These are phyloP conservation scores for Mycena galericulata DNA, from an alignment of 768 basidiomycete species.

Conservation along the genomic window DNA sequence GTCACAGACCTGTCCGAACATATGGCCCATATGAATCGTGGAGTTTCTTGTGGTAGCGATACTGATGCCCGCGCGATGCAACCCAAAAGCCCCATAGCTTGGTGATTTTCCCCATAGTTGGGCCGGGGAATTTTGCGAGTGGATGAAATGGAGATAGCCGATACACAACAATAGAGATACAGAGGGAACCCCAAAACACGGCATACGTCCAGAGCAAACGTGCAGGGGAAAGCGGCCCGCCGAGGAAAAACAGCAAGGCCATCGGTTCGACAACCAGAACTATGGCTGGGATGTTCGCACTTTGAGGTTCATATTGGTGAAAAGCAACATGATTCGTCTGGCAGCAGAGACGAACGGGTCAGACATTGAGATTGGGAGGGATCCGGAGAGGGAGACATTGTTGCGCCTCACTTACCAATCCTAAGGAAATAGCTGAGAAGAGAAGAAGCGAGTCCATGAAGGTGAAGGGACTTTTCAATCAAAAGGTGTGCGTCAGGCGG, in stretches of 20 bases:
- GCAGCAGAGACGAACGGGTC: neutral
- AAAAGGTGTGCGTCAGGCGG: too few relatives aligned
- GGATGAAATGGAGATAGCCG: slow-evolving; percentile 68
- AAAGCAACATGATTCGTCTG: slow-evolving; percentile 25
- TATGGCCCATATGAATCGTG: slow-evolving; percentile 68
- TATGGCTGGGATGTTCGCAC: slow-evolving; percentile 16
- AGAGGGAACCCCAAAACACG: slow-evolving; percentile 45
- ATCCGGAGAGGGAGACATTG: too few relatives aligned
- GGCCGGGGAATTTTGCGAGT: slow-evolving; percentile 63
- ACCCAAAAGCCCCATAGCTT: slow-evolving; percentile 53
- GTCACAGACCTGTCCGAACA: slow-evolving; percentile 64
- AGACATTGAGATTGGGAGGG: neutral
- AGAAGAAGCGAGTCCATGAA: slow-evolving; percentile 3
- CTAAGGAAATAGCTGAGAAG: neutral
- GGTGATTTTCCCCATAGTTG: slow-evolving; percentile 53
- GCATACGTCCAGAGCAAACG: slow-evolving; percentile 1
- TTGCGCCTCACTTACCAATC: too few relatives aligned
- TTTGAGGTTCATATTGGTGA: slow-evolving; percentile 21
- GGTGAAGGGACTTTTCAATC: too few relatives aligned
- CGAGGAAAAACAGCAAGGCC: neutral
- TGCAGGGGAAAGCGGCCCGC: neutral
- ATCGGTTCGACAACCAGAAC: neutral
- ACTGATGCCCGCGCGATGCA: slow-evolving; percentile 54
- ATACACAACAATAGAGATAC: slow-evolving; percentile 51
- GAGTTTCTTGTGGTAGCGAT: slow-evolving; percentile 56